These are phyloP conservation scores for Hibiscus mutabilis DNA, from an alignment of 345 rosid genomes.

Conservation along the genomic window DNA sequence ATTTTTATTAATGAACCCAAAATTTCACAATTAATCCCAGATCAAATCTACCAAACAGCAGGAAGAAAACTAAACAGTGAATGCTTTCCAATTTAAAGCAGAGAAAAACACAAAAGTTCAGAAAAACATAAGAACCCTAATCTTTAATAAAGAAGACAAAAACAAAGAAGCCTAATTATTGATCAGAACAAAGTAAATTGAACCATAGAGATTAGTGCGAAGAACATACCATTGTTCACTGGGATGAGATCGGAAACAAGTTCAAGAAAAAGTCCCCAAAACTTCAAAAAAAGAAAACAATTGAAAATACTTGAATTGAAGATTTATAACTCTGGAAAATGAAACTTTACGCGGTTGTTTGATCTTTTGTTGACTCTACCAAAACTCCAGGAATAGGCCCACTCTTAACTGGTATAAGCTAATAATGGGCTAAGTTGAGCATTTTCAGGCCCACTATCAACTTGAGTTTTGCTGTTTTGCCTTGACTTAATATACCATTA, in stretches of 20 bases:
- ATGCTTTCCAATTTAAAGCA: background rate
- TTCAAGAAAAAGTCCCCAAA: background rate
- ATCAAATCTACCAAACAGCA: background rate
- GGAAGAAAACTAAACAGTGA: background rate
- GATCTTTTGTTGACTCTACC: too few species aligned
- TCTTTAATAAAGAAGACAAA: background rate
- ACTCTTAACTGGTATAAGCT: background rate
- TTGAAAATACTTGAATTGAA: too few species aligned
- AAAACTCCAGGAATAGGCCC: background rate
- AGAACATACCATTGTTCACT: constrained; percentile 18
- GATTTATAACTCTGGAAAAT: too few species aligned
- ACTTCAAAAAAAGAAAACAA: too few species aligned
- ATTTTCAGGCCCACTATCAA: too few species aligned
- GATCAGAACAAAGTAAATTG: background rate
- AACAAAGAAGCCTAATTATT: background rate
- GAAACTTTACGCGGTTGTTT: too few species aligned
- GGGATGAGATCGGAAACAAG: constrained; percentile 11
- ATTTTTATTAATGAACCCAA: background rate
- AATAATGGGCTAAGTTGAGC: background rate
- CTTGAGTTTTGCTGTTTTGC: too few species aligned
- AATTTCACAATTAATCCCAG: background rate
- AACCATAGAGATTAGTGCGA: background rate
- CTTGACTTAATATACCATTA: too few species aligned
- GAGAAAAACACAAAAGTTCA: background rate
- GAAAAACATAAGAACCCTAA: background rate